Conservation (phyloP, 1,284 basidiomycete genomes). For the Tranzscheliella williamsii region DNA sequence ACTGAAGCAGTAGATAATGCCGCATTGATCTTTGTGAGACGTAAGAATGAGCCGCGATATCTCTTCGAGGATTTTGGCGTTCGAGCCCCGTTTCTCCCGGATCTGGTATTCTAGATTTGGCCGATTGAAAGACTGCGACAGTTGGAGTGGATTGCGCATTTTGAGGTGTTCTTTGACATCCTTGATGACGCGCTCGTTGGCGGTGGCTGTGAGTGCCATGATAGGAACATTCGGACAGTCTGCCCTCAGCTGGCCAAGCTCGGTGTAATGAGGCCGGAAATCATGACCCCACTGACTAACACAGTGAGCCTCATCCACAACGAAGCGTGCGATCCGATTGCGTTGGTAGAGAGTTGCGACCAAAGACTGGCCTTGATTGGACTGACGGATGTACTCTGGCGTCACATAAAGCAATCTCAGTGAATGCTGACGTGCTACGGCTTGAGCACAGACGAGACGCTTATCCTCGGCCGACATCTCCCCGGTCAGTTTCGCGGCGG, state of each 20-base stretch:
- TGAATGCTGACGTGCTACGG: constrained; percentile 62
- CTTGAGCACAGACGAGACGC: constrained; percentile 63
- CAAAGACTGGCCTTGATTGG: constrained; percentile 65
- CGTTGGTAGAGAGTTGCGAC: constrained; percentile 69
- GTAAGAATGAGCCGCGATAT: constrained; percentile 74
- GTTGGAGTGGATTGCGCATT: constrained; percentile 64
- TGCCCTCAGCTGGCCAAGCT: constrained; percentile 71
- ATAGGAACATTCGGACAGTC: constrained; percentile 81
- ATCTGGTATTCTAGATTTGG: constrained; percentile 82
- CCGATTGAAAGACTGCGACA: constrained; percentile 85
- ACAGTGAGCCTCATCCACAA: constrained; percentile 95
- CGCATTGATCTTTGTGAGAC: constrained; percentile 70
- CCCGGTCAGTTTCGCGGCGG: constrained; percentile 74
- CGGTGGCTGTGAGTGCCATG: constrained; percentile 95
- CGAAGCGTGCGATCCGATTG: constrained; percentile 78
- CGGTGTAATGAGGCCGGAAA: constrained; percentile 68
- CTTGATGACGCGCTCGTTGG: constrained; percentile 73
- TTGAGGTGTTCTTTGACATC: constrained; percentile 77
- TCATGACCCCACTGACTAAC: constrained; percentile 81
- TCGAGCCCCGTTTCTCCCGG: constrained; percentile 66
- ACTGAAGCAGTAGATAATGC: constrained; percentile 83
- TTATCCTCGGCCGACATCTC: constrained; percentile 65
- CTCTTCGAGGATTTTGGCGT: constrained; percentile 67
- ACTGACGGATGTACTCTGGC: constrained; percentile 72
- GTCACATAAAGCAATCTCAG: constrained; percentile 82